Base-by-base conservation (phyloP, 192 early-diverging fungal genomes). In the Mortierella alpina region DNA sequence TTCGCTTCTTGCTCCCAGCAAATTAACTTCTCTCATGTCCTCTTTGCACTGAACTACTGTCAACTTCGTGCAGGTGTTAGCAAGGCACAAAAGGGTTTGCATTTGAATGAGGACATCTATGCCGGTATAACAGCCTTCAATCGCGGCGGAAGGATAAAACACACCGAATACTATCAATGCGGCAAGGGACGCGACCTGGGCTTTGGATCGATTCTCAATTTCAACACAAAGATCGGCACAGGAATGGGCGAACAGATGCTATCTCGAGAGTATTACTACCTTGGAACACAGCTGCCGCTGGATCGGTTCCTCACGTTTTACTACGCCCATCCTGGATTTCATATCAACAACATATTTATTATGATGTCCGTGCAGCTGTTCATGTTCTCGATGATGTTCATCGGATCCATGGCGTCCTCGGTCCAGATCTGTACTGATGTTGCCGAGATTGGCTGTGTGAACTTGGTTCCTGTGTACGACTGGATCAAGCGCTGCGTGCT, bases 231-330 rank as follows among this genome's bases (percentile, higher is more conserved):
- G 84, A 95, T 96, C 57, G 93, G 94, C 56, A 93, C 93, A 10
- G 95, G 95, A 70, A 96, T 96, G 95, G 93, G 93, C 54, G 95
- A 96, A 82, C 95, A 96, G 84, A 94, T 96, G 90, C 77, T 96
- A 46, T 96, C 95, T n/a, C 90, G 95, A 68, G 95, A 96, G 77
- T 94, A 96, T 82, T 95, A 96, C 83, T 94, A 94, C 79, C 85
- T 96, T 58, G 95, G 95, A 46, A 91, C 93, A 31, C 93, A 93
- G 65, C 83, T 96, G 48, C 93, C 94, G 6, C 75, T 96, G 47
- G 95, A 96, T 71, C 89, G 94, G 6, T 93, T 94, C 85, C 79
- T 96, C 59, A 96, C 95, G 2, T 95, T 96, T 82, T 96, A 90
- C 82, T 96, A 93, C 73, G 92, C 95, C n/a, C 94, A 95, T 75